Percentiles rank a stretch among this genome's conserved stretches.
Conservation (phyloP, 495 filamentous ascomycete species). For the Aspergillus panamensis region DNA sequence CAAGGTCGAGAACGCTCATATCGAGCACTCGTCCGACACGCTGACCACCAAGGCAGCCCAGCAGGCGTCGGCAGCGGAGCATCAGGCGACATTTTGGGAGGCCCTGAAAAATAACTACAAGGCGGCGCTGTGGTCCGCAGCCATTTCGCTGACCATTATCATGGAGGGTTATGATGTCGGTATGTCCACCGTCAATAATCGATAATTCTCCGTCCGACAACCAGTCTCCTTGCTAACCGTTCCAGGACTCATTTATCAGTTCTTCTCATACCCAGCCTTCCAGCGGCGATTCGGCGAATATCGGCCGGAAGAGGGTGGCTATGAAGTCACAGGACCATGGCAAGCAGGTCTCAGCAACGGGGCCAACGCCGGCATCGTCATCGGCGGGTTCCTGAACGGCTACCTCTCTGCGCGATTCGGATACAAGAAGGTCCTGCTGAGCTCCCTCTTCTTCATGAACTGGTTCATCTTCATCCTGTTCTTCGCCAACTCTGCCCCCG, state of each 20-base stretch:
- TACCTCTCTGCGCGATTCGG: constrained; percentile 47
- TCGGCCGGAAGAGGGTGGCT: constrained; percentile 19
- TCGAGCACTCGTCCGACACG: constrained; percentile 6
- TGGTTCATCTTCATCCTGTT: constrained; percentile 44
- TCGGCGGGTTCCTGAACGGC: constrained; percentile 40
- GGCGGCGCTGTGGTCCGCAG: constrained; percentile 46
- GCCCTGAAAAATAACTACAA: constrained; percentile 43
- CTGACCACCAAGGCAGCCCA: constrained; percentile 29
- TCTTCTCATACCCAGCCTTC: constrained; percentile 39
- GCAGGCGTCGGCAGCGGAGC: constrained; percentile 34
- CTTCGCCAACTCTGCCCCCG: constrained; percentile 1
- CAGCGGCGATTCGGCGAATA: constrained; percentile 35
- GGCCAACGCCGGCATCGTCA: constrained; percentile 33
- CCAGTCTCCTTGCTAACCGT: not conserved
- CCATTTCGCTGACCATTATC: constrained; percentile 44
- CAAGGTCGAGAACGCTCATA: constrained; percentile 8
- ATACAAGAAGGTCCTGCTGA: constrained; percentile 40
- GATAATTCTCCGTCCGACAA: not conserved
- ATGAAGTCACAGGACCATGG: constrained; percentile 35
- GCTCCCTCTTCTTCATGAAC: constrained; percentile 42
- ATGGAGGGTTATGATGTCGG: constrained; percentile 54
- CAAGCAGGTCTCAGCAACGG: constrained; percentile 36
- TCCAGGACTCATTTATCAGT: constrained; percentile 37
- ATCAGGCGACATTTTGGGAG: constrained; percentile 29
- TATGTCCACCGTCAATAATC: not conserved